phyloP scores from a whole-genome alignment of 2,329 filamentous ascomycete species.

The Chaetoscypha palmicola region DNA sequence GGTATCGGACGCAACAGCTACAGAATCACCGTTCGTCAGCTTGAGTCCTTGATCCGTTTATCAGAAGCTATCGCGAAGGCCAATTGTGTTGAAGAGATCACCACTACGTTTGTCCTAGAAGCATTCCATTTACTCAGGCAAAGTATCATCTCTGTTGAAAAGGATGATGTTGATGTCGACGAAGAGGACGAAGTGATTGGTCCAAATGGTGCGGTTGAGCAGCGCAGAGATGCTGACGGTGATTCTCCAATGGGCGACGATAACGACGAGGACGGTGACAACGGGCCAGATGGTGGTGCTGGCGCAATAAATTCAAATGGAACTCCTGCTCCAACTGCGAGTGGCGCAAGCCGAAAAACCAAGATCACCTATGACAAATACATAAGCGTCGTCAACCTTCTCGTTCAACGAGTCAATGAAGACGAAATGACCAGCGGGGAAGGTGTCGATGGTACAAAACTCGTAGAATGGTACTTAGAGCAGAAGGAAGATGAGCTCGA shows the following conservation, averaged over 20 bases:
- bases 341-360: slow-evolving; percentile 46
- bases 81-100: slow-evolving; percentile 90
- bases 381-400: slow-evolving; percentile 77
- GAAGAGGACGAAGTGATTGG: slow-evolving; percentile 55
- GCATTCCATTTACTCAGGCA: slow-evolving; percentile 86
- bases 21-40: slow-evolving; percentile 91
- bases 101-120: slow-evolving; percentile 77
- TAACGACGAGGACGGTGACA: slow-evolving; percentile 39
- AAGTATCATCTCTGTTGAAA: slow-evolving; percentile 95
- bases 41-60: slow-evolving; percentile 91
- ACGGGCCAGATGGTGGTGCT: slow-evolving; percentile 26
- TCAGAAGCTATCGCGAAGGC: slow-evolving; percentile 98
- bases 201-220: slow-evolving; percentile 37
- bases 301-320: slow-evolving; percentile 18
- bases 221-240: slow-evolving; percentile 39
- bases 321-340: slow-evolving; percentile 22
- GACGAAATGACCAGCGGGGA: slow-evolving; percentile 71
- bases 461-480: slow-evolving; percentile 87
- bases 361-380: slow-evolving; percentile 97
- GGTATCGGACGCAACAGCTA: slow-evolving; percentile 93
- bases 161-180: slow-evolving; percentile 93
- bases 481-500: slow-evolving; percentile 78
- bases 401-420: slow-evolving; percentile 76
- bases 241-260: slow-evolving; percentile 48
- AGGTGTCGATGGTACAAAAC: slow-evolving; percentile 74